Conservation (phyloP, 176 grass and related monocot species). For the Otatea glauca region DNA sequence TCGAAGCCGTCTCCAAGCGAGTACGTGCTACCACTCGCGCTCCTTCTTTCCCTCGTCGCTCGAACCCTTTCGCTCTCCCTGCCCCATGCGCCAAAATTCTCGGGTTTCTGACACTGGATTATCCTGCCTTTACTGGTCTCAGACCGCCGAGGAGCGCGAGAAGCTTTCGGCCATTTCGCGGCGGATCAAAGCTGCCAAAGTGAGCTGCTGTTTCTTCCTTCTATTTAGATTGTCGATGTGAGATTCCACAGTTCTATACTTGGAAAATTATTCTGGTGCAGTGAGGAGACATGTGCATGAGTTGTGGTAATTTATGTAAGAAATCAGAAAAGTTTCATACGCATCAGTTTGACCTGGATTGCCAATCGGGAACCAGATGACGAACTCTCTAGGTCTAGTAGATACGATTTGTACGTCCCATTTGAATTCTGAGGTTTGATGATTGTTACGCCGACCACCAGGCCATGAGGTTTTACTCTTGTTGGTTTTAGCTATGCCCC, state of each 20-base stretch:
- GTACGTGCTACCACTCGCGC: constrained; percentile 25
- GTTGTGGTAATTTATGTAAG: neutral
- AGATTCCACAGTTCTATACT: neutral
- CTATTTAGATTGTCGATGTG: neutral
- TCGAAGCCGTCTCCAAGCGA: constrained; percentile 53
- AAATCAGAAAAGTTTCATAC: neutral
- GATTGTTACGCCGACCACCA: no score
- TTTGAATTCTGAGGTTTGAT: constrained; percentile 2
- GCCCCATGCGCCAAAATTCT: neutral
- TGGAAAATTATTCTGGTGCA: neutral
- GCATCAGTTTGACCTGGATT: neutral
- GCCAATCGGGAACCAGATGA: neutral
- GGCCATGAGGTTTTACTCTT: neutral
- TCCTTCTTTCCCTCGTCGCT: neutral
- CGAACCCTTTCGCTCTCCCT: neutral
- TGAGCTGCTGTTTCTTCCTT: neutral
- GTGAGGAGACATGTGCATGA: neutral
- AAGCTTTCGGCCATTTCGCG: constrained; percentile 67
- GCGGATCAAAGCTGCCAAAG: constrained; percentile 68
- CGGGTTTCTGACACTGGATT: neutral
- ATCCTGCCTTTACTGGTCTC: neutral
- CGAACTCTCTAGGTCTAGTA: neutral
- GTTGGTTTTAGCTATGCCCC: neutral
- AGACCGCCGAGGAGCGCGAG: constrained; percentile 59
- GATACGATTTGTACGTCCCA: neutral